Evolutionary conservation across 2,329 filamentous ascomycete genomes (phyloP), one percentile per base, ranked within the genome.

Genomic region (Thermochaetoides dissita): DNA sequence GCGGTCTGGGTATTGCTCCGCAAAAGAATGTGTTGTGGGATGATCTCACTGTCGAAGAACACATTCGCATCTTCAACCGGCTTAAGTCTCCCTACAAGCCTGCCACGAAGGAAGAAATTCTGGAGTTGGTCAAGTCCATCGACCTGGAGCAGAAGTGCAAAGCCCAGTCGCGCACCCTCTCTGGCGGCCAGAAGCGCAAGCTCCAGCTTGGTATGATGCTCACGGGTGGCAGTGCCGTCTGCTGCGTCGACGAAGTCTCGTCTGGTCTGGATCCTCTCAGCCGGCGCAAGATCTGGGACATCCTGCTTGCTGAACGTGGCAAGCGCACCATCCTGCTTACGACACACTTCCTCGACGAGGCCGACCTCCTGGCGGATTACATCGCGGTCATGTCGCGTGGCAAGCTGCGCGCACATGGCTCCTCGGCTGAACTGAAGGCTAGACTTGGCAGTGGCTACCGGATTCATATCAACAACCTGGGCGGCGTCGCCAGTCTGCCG

Each of bases 21-120:
- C 88, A 95, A 58, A 88, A 89, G 66, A 95, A 95, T 53, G 88
- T 95, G 6, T 71, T 95, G 30, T 95, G 88, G 87, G 82, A 89
- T 51, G 80, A 87, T 44, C 64, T 95, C 42, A 93, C 84, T 0
- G 86, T 94, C 0, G 75, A 79, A 53, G 86, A 94, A 59, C 88
- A 94, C 54, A 76, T 94, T 10, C 63, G 65, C 8, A 84, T 94
- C 39, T 94, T 94, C 65, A 89, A 91, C 57, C 69, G 71, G 37
- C 68, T 95, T 38, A 95, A 95, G 56, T 73, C 81, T 0, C 71
- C 73, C 0, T 61, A 64, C 1, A 64, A 67, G 1, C 61, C 57
- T 5, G 79, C 81, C 12, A 67, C 66, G 3, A 72, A 72, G 37
- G 64, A 72, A 0, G 68, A 79, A 38, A 76, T 84, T 11, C 59